These are phyloP conservation scores for Talaromyces amestolkiae DNA, from an alignment of 2,329 filamentous ascomycete genomes.

Conservation along the genomic window DNA sequence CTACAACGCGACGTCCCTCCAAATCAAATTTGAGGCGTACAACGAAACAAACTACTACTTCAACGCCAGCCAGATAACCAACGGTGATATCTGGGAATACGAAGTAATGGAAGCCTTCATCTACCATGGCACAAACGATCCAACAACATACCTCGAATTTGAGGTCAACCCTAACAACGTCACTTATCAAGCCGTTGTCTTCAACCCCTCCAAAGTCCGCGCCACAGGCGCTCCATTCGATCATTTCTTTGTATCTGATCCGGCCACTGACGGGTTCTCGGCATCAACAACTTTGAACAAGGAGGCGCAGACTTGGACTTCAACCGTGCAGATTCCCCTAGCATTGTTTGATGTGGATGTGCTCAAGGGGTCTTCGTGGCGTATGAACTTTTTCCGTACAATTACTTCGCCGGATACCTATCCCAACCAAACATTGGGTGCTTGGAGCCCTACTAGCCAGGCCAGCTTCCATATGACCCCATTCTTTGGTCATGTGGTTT, in stretches of 20 bases:
- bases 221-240: slow-evolving; percentile 16
- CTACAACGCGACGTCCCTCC: slow-evolving; percentile 13
- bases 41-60: slow-evolving; percentile 18
- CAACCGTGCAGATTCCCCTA: slow-evolving; percentile 14
- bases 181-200: slow-evolving; percentile 18
- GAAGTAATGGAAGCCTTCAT: slow-evolving; percentile 20
- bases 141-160: slow-evolving; percentile 18
- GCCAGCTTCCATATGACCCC: slow-evolving; percentile 19
- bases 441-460: slow-evolving; percentile 17
- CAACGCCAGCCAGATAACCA: slow-evolving; percentile 17
- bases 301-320: slow-evolving; percentile 11
- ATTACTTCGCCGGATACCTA: slow-evolving; percentile 19
- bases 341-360: slow-evolving; percentile 14
- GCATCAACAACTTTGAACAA: slow-evolving; percentile 8
- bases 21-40: slow-evolving; percentile 13
- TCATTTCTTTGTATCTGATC: slow-evolving; percentile 17
- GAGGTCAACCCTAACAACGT: slow-evolving; percentile 17
- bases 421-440: slow-evolving; percentile 17
- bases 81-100: slow-evolving; percentile 19
- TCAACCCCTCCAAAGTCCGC: slow-evolving; percentile 14
- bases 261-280: slow-evolving; percentile 11
- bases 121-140: slow-evolving; percentile 17
- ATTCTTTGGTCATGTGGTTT: slow-evolving; percentile 16
- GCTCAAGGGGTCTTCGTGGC: slow-evolving; percentile 13
- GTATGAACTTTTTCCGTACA: slow-evolving; percentile 20